phyloP scores from a whole-genome alignment of 2,329 filamentous ascomycete genomes.

The Xylaria sp. region DNA sequence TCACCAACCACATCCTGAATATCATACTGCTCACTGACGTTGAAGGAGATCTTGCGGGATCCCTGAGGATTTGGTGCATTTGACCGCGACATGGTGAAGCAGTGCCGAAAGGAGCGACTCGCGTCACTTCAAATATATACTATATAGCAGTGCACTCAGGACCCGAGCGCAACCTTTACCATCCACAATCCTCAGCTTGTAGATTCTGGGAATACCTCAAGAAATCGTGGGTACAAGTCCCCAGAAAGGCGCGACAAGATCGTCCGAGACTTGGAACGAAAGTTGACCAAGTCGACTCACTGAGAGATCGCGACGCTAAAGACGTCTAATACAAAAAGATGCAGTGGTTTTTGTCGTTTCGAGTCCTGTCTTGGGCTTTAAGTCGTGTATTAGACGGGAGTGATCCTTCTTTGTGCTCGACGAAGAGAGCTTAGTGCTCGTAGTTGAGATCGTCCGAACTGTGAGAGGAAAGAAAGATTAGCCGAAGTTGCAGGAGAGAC shows the following conservation, averaged over 20 bases:
- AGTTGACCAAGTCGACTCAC: not conserved
- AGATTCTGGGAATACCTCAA: not conserved
- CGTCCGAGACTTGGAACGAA: constrained; percentile 3
- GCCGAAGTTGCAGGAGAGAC: constrained; percentile 30
- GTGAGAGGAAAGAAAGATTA: constrained; percentile 32
- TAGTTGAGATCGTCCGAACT: constrained; percentile 25
- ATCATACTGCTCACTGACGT: constrained; percentile 98
- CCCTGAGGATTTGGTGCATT: constrained; percentile 63
- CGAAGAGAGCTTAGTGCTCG: constrained; percentile 32
- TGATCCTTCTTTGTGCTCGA: constrained; percentile 34
- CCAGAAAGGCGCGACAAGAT: not conserved
- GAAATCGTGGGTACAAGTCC: not conserved
- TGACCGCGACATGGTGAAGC: constrained; percentile 58
- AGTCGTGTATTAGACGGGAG: constrained; percentile 15
- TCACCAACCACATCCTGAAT: constrained; percentile 99
- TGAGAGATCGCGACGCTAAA: not conserved
- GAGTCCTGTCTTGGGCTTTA: constrained; percentile 22
- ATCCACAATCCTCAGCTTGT: constrained; percentile 1
- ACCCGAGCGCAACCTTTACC: constrained; percentile 13
- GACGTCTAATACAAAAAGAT: constrained; percentile 3
- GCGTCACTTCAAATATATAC: constrained; percentile 1
- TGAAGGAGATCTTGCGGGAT: constrained; percentile 97
- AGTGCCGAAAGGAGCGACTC: not conserved
- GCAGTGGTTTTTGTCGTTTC: constrained; percentile 8
- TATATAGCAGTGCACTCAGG: not conserved